A percentile compares a stretch with the other conserved stretches of the same genome.
Evolutionary conservation across 2,329 filamentous ascomycete species (phyloP).

Genomic region (Aspergillus fumigatiaffinis): DNA sequence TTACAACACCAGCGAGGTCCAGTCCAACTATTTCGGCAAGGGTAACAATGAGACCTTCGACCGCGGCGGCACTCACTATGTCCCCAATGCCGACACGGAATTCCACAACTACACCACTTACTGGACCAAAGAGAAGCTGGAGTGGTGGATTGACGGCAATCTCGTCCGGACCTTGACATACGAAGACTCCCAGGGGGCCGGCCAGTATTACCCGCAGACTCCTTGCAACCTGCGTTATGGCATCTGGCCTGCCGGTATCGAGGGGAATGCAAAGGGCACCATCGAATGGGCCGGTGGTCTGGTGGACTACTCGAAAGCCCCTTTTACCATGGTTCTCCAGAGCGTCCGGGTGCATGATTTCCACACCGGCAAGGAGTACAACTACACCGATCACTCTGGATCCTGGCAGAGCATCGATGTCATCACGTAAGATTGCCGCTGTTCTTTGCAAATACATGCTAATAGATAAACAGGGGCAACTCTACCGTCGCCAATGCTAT

Average conservation of each 20-base stretch:
- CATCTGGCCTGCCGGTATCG: conserved; percentile 62
- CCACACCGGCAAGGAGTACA: conserved; percentile 61
- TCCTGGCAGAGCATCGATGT: conserved; percentile 62
- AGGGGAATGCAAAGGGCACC: conserved; percentile 39
- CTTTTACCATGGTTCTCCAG: conserved; percentile 72
- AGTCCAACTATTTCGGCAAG: conserved; percentile 96
- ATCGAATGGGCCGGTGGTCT: conserved; percentile 67
- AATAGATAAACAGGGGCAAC: conserved; percentile 56
- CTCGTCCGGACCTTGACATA: conserved; percentile 60
- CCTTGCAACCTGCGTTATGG: conserved; percentile 69
- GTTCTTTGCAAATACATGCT: background rate
- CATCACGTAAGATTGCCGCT: conserved; percentile 33
- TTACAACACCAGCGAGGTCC: conserved; percentile 42
- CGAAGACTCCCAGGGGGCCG: conserved; percentile 50
- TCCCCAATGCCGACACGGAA: conserved; percentile 53
- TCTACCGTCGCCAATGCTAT: conserved; percentile 45
- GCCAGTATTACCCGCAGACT: conserved; percentile 64
- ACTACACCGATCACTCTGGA: conserved; percentile 60
- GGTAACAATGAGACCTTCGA: conserved; percentile 73
- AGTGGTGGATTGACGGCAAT: conserved; percentile 63
- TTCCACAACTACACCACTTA: conserved; percentile 54
- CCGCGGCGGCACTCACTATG: conserved; percentile 71
- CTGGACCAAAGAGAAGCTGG: conserved; percentile 62
- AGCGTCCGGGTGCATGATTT: conserved; percentile 56
- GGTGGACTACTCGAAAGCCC: conserved; percentile 62